phyloP scores from a whole-genome alignment of 2,329 filamentous ascomycete species.

The Knufia fluminis region DNA sequence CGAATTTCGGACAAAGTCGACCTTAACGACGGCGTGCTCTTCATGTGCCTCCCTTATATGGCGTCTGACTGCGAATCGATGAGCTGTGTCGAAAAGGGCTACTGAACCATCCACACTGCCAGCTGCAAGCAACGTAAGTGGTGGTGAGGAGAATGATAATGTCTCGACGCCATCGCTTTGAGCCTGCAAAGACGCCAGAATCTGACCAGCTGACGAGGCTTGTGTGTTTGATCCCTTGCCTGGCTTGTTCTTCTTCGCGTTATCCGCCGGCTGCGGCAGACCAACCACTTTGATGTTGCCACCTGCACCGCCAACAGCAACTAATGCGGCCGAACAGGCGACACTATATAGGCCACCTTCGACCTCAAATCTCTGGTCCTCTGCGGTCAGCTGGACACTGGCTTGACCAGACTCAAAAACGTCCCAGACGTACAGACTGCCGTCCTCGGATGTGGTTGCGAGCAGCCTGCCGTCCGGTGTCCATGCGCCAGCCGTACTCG shows the following conservation, averaged over 20 bases:
- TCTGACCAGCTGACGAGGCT: conserved; percentile 49
- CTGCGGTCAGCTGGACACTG: conserved; percentile 65
- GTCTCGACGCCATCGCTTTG: conserved; percentile 76
- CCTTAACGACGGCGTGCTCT: conserved; percentile 81
- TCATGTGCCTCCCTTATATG: conserved; percentile 77
- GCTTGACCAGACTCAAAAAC: conserved; percentile 61
- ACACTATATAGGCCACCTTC: conserved; percentile 87
- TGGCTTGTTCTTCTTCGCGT: conserved; percentile 40
- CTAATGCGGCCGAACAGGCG: conserved; percentile 68
- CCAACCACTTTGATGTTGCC: conserved; percentile 79
- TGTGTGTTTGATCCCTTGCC: conserved; percentile 25
- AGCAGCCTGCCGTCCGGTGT: conserved; percentile 77
- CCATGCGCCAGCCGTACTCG: conserved; percentile 87
- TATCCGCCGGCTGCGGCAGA: conserved; percentile 54
- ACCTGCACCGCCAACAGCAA: conserved; percentile 78
- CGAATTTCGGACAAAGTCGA: conserved; percentile 57
- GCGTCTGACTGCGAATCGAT: conserved; percentile 76
- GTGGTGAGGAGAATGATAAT: conserved; percentile 53
- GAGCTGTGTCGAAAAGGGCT: conserved; percentile 74
- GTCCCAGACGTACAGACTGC: conserved; percentile 85
- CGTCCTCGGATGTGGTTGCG: conserved; percentile 81
- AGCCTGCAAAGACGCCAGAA: conserved; percentile 73
- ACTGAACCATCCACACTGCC: conserved; percentile 61
- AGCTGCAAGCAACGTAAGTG: conserved; percentile 51
- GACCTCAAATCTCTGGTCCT: conserved; percentile 83